Evolutionary conservation across 495 filamentous ascomycete genomes (phyloP), one percentile per base, ranked within the genome.

Genomic region (Penicillium soppii): DNA sequence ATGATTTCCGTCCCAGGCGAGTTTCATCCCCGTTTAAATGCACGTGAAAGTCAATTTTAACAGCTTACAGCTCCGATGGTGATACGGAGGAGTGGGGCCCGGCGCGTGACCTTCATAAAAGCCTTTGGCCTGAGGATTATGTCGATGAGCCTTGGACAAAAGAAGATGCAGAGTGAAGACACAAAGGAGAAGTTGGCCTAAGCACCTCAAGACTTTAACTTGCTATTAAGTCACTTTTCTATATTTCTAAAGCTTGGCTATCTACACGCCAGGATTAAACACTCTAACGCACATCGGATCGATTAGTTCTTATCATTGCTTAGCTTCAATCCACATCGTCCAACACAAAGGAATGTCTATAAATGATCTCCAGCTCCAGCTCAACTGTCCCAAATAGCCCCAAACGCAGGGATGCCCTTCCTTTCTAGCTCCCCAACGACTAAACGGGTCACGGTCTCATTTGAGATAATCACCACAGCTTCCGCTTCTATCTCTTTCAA

Each of bases 391-490:
- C 82, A 86, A 43, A 87, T 81, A 7, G 82, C 75, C 23, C 83
- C 84, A 65, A 78, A 86, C 1, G 83, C 79, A 6, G 81, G 72
- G n/a, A 86, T 60, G 0, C 81, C 80, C 38, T 82, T 67, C 0
- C 59, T 71, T 60, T 84, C 81, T 65, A 87, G 66, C 17, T 75
- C 83, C 58, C 79, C 82, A 8, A 86, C 80, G 35, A 86, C 75
- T 68, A 80, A 77, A 57, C 71, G 67, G 27, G 82, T 87, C 26
- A 85, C 71, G 59, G 70, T 82, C 59, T 79, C 78, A 66, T 87
- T 87, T 17, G 70, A 74, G 53, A 87, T 85, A 38, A 85, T 70
- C 58, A 83, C 71, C 17, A 83, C 79, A 0, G 81, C 84, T 69
- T 86, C 82, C 7, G 78, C 81, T 0, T 62, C 58, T 50, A 68